Evolutionary conservation across 2,329 filamentous ascomycete genomes (phyloP).

Genomic region (Xylariaceae sp.): DNA sequence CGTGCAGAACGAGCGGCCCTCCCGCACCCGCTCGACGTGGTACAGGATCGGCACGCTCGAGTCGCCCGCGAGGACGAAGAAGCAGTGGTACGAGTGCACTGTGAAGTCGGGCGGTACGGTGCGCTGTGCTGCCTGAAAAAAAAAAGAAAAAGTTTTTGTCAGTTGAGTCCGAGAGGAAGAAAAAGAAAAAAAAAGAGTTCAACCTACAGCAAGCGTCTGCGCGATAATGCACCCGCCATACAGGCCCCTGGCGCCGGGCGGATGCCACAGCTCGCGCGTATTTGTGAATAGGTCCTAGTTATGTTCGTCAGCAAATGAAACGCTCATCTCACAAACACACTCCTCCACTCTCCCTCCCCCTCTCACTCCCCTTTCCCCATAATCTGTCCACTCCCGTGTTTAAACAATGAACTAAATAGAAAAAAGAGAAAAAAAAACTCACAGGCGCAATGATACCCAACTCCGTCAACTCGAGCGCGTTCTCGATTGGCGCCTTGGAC

Average conservation of each 20-base stretch:
- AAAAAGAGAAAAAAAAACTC: constrained; percentile 30
- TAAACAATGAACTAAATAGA: too few species aligned
- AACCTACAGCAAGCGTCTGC: constrained; percentile 46
- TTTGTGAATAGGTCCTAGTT: constrained; percentile 96
- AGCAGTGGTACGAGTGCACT: constrained; percentile 97
- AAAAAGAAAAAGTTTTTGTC: not conserved
- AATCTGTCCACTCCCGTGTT: too few species aligned
- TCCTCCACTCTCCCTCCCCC: too few species aligned
- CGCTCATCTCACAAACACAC: too few species aligned
- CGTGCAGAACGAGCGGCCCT: constrained; percentile 84
- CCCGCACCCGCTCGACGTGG: constrained; percentile 88
- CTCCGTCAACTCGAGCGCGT: constrained; percentile 79
- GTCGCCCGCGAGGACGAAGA: constrained; percentile 91
- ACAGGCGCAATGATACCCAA: constrained; percentile 70
- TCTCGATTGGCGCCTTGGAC: constrained; percentile 76
- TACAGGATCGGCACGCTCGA: constrained; percentile 82
- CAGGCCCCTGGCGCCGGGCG: constrained; percentile 84
- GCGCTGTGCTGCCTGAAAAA: constrained; percentile 67
- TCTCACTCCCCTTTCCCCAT: too few species aligned
- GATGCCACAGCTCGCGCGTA: constrained; percentile 85
- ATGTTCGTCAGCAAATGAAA: too few species aligned
- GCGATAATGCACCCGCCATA: constrained; percentile 92
- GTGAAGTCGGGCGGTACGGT: constrained; percentile 78
- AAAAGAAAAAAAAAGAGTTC: not conserved
- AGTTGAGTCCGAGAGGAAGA: not conserved